A percentile compares a stretch with the other conserved stretches of the same genome.
Conservation (phyloP, 495 filamentous ascomycete genomes). For the Aspergillus avenaceus region DNA sequence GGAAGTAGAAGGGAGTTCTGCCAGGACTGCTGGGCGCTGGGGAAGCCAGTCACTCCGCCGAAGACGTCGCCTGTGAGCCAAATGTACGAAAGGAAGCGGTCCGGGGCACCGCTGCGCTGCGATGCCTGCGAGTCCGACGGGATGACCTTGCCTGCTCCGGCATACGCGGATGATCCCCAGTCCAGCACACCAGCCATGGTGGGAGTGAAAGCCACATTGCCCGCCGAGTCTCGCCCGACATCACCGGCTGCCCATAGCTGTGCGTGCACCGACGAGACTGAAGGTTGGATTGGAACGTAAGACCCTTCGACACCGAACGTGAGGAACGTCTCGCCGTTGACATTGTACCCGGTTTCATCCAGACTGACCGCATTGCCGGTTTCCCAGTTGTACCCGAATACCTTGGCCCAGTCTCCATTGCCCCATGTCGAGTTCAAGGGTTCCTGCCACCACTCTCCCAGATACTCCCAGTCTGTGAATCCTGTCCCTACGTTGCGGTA, state of each 20-base stretch:
- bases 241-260: constrained; percentile 16
- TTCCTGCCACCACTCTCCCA: constrained; percentile 19
- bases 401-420: constrained; percentile 15
- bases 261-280: constrained; percentile 12
- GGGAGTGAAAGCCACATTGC: constrained; percentile 9
- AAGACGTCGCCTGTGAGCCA: constrained; percentile 18
- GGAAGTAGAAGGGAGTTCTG: constrained; percentile 13
- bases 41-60: constrained; percentile 9
- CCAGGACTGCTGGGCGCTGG: constrained; percentile 15
- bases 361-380: constrained; percentile 14
- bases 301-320: constrained; percentile 17
- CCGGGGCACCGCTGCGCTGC: constrained; percentile 10
- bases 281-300: neutral
- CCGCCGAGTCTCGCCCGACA: neutral
- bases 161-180: constrained; percentile 17
- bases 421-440: constrained; percentile 19
- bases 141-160: constrained; percentile 16
- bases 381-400: constrained; percentile 21
- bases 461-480: constrained; percentile 19
- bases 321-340: constrained; percentile 9
- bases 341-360: constrained; percentile 11
- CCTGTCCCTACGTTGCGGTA: constrained; percentile 13
- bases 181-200: constrained; percentile 21
- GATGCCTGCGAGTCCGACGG: constrained; percentile 12
- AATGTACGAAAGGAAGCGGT: constrained; percentile 15